phyloP scores from a whole-genome alignment of 345 rosid species.

The Physaria fendleri region DNA sequence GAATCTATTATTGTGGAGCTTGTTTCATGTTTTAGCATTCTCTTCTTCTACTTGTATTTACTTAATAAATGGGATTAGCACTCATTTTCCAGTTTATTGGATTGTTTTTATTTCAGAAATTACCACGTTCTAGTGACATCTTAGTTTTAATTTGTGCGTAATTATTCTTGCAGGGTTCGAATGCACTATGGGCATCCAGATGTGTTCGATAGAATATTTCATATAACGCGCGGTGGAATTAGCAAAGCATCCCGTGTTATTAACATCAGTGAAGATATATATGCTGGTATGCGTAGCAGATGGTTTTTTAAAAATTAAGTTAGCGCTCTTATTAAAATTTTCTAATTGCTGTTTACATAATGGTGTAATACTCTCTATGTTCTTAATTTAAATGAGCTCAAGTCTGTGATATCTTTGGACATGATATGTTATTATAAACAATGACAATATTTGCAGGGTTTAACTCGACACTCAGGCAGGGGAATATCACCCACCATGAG shows the following conservation, averaged over 20 bases:
- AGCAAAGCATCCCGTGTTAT: slow-evolving; percentile 98
- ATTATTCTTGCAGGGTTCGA: slow-evolving; percentile 69
- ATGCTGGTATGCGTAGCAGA: slow-evolving; percentile 53
- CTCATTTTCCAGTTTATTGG: not conserved
- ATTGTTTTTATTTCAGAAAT: not conserved
- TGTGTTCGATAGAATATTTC: slow-evolving; percentile 93
- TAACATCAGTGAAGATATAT: slow-evolving; percentile 97
- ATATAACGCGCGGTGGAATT: slow-evolving; percentile 94
- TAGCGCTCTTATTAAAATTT: not conserved
- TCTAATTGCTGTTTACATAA: not conserved
- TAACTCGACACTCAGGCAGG: slow-evolving; percentile 96
- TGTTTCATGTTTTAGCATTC: not conserved
- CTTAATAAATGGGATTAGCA: not conserved
- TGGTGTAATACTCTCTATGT: not conserved
- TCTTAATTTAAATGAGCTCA: not conserved
- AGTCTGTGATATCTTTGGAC: not conserved
- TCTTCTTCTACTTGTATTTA: not conserved
- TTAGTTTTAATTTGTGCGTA: slow-evolving; percentile 18
- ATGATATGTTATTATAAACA: not conserved
- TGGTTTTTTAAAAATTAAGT: not conserved
- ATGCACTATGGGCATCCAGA: slow-evolving; percentile 99
- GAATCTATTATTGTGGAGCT: not conserved
- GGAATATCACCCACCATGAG: slow-evolving; percentile 95
- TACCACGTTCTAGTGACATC: not conserved
- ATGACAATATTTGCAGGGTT: slow-evolving; percentile 55